Evolutionary conservation across 208 protist species (phyloP).

Genomic region (Porcisia hertigi): DNA sequence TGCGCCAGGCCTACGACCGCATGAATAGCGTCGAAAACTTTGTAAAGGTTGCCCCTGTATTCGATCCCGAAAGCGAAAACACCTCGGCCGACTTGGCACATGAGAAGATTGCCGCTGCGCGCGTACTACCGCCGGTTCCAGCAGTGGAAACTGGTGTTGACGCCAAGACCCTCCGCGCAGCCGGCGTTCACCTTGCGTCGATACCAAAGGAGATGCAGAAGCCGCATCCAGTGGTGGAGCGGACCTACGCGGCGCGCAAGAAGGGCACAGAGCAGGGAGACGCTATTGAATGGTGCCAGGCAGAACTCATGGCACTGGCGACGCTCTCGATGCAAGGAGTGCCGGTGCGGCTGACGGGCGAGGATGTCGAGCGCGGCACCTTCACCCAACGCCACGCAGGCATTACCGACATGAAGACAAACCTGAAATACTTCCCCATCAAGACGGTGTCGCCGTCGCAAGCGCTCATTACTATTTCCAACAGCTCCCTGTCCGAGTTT

Average conservation of each 20-base stretch:
- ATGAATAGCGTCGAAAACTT: slow-evolving; percentile 84
- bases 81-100: slow-evolving; percentile 51
- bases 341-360: slow-evolving; percentile 93
- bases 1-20: slow-evolving; percentile 84
- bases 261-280: slow-evolving; percentile 88
- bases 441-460: slow-evolving; percentile 71
- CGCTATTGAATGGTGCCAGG: slow-evolving; percentile 95
- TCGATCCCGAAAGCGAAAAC: slow-evolving; percentile 81
- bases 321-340: slow-evolving; percentile 92
- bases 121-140: slow-evolving; percentile 33
- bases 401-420: slow-evolving; percentile 95
- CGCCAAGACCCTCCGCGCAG: slow-evolving; percentile 50
- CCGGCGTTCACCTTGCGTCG: slow-evolving; percentile 84
- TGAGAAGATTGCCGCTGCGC: slow-evolving; percentile 37
- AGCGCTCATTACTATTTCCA: slow-evolving; percentile 91
- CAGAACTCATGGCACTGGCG: slow-evolving; percentile 94
- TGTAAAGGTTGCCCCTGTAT: slow-evolving; percentile 70
- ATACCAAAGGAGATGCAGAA: slow-evolving; percentile 89
- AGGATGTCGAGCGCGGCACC: slow-evolving; percentile 99
- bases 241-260: slow-evolving; percentile 85
- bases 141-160: slow-evolving; percentile 77
- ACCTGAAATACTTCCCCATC: slow-evolving; percentile 86
- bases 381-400: slow-evolving; percentile 98
- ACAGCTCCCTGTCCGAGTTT: slow-evolving; percentile 96
- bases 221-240: slow-evolving; percentile 87